A percentile compares a stretch with the other conserved stretches of the same genome.
Conservation (phyloP, 2,329 filamentous ascomycete genomes). For the Penicillium crustosum region DNA sequence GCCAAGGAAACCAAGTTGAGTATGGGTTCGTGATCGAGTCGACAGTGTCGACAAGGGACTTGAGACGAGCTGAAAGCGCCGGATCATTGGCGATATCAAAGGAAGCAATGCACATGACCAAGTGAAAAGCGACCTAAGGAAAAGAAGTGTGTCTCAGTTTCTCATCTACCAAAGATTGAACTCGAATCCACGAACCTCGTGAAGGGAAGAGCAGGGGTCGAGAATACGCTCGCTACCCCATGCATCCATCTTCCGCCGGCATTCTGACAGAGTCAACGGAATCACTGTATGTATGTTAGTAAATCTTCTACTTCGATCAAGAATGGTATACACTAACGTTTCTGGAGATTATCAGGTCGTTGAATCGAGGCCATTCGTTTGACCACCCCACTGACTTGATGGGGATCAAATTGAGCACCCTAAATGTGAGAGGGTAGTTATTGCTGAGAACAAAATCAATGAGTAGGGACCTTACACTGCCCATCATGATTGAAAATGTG, state of each 20-base stretch:
- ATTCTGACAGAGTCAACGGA: slow-evolving; percentile 5
- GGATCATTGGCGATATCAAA: slow-evolving; percentile 10
- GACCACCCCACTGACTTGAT: slow-evolving; percentile 3
- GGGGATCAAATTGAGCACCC: slow-evolving; percentile 3
- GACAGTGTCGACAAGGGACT: slow-evolving; percentile 5
- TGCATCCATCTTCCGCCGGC: background rate
- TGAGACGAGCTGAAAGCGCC: slow-evolving; percentile 4
- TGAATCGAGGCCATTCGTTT: slow-evolving; percentile 4
- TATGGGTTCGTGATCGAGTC: slow-evolving; percentile 7
- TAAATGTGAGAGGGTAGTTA: background rate
- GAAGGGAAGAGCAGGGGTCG: slow-evolving; percentile 10
- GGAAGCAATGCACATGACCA: slow-evolving; percentile 8
- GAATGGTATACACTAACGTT: background rate
- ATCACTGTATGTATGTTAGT: slow-evolving; percentile 6
- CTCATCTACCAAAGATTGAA: no score
- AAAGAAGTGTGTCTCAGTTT: background rate
- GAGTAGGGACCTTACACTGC: background rate
- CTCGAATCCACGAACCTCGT: background rate
- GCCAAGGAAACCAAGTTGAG: slow-evolving; percentile 3
- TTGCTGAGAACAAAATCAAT: no score
- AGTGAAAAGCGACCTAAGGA: slow-evolving; percentile 6
- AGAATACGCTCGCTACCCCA: slow-evolving; percentile 3
- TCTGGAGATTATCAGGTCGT: background rate
- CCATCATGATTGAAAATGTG: slow-evolving; percentile 1
- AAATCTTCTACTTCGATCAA: background rate